phyloP scores from a whole-genome alignment of 108 stramenopile species.

The Cyclotella cryptica region DNA sequence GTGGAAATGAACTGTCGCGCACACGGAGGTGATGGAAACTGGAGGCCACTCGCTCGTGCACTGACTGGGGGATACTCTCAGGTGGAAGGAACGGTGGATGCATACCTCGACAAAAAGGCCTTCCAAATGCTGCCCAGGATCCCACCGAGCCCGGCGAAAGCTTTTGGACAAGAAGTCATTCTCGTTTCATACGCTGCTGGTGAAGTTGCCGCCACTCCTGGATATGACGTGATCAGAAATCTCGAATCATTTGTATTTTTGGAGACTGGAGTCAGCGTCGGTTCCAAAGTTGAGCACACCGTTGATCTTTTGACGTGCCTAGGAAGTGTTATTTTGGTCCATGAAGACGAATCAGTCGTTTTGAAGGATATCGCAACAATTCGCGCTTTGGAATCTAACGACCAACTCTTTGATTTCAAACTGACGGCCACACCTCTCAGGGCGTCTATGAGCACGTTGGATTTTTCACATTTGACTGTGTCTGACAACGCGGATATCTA shows the following conservation, averaged over 20 bases:
- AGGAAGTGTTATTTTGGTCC: conserved; percentile 85
- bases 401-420: conserved; percentile 64
- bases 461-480: conserved; percentile 6
- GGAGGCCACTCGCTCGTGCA: conserved; percentile 80
- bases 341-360: conserved; percentile 68
- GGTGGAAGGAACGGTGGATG: conserved; percentile 86
- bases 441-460: conserved; percentile 17
- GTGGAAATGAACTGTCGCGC: conserved; percentile 87
- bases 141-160: conserved; percentile 85
- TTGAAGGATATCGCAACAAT: conserved; percentile 73
- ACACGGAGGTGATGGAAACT: conserved; percentile 96
- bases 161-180: conserved; percentile 88
- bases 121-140: conserved; percentile 67
- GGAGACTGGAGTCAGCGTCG: conserved; percentile 80
- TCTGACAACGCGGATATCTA: conserved; percentile 8
- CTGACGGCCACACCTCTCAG: conserved; percentile 4
- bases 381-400: conserved; percentile 78
- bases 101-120: conserved; percentile 72
- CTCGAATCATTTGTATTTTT: conserved; percentile 82
- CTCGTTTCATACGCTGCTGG: conserved; percentile 81
- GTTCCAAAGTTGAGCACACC: conserved; percentile 80
- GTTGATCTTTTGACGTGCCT: conserved; percentile 88
- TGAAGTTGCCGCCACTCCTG: conserved; percentile 74
- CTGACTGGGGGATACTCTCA: conserved; percentile 87
- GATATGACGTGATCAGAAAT: conserved; percentile 80